Evolutionary conservation across 306 rosid species (phyloP).

Genomic region (Corylus heterophylla): DNA sequence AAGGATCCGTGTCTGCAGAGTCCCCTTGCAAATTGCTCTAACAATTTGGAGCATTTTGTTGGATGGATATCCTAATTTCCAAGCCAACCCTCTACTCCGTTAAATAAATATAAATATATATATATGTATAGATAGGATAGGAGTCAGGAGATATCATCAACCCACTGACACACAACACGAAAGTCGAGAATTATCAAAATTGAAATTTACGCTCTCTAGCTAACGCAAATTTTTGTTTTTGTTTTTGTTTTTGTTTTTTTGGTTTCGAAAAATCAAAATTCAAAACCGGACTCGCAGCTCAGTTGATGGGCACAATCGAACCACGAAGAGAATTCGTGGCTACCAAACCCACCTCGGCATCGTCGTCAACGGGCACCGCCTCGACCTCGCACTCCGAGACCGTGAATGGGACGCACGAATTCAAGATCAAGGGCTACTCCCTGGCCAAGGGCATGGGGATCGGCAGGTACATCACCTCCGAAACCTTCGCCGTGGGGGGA

Average conservation of each 20-base stretch:
- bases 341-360: slow-evolving; percentile 27
- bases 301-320: slow-evolving; percentile 59
- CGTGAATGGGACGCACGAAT: slow-evolving; percentile 52
- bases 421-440: slow-evolving; percentile 56
- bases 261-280: no score
- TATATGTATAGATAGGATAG: no score
- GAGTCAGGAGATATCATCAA: no score
- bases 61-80: no score
- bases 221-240: no score
- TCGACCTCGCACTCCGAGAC: slow-evolving; percentile 56
- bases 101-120: no score
- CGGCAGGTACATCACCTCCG: slow-evolving; percentile 58
- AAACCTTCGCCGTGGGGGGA: slow-evolving; percentile 58
- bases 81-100: no score
- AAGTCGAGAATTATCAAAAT: neutral
- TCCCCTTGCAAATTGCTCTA: no score
- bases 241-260: no score
- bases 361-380: slow-evolving; percentile 20
- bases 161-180: neutral
- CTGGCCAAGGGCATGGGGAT: slow-evolving; percentile 59
- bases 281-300: neutral
- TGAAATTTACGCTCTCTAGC: neutral
- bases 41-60: no score
- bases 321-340: slow-evolving; percentile 17
- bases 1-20: no score